These are phyloP conservation scores for Dothistroma septosporum DNA, from an alignment of 2,329 filamentous ascomycete species.

Conservation along the genomic window DNA sequence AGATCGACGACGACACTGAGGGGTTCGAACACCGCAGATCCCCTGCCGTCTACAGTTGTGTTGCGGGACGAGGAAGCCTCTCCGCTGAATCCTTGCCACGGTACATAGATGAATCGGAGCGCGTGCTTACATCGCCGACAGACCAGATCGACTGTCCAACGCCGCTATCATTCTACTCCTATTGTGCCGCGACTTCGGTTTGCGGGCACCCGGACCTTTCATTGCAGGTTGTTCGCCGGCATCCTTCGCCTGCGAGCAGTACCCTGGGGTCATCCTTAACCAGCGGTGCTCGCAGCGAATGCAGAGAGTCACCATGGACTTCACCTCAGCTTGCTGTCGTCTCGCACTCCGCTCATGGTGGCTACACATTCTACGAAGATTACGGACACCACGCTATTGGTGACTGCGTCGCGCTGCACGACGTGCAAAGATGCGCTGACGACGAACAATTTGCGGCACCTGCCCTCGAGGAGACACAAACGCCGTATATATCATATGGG, in stretches of 20 bases:
- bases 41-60: neutral
- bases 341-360: conserved; percentile 4
- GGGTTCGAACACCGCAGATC: neutral
- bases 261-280: conserved; percentile 7
- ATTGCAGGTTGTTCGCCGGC: neutral
- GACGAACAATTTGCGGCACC: conserved; percentile 2
- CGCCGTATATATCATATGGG: conserved; percentile 6
- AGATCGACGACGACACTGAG: neutral
- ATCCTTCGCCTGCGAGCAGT: conserved; percentile 10
- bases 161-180: neutral
- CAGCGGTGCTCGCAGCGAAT: conserved; percentile 10
- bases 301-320: conserved; percentile 4
- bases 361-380: neutral
- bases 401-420: conserved; percentile 22
- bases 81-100: neutral
- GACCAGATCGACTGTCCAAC: neutral
- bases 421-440: conserved; percentile 26
- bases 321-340: neutral
- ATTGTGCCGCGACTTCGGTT: neutral
- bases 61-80: neutral
- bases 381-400: neutral
- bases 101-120: neutral
- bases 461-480: conserved; percentile 10
- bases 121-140: neutral
- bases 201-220: neutral